phyloP scores from a whole-genome alignment of 2,329 filamentous ascomycete species.

The Periglandula ipomoeae region DNA sequence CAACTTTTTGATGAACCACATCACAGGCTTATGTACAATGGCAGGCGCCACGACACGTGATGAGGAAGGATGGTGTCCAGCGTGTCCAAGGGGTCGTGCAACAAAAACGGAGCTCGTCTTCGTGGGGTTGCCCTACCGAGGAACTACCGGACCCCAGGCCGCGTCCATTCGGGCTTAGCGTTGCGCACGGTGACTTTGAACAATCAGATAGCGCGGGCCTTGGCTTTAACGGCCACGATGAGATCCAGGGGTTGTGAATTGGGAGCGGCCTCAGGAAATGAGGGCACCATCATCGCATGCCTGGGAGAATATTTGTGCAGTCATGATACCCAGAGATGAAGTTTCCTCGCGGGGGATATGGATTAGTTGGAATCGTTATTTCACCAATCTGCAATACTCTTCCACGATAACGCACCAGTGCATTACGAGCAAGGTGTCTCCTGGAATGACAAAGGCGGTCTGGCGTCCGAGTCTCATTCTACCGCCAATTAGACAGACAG shows the following conservation, averaged over 20 bases:
- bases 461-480: neutral
- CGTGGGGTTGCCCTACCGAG: neutral
- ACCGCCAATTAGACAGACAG: neutral
- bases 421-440: too few species aligned
- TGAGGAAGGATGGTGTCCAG: too few species aligned
- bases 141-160: neutral
- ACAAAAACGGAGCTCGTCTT: neutral
- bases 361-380: too few species aligned
- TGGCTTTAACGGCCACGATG: too few species aligned
- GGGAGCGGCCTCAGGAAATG: neutral
- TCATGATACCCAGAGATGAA: too few species aligned
- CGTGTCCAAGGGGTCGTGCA: neutral
- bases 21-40: neutral
- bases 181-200: neutral
- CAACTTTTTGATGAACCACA: too few species aligned
- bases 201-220: conserved; percentile 1
- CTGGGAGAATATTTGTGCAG: too few species aligned
- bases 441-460: neutral
- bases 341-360: too few species aligned
- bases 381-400: neutral
- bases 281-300: too few species aligned
- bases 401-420: neutral
- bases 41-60: neutral
- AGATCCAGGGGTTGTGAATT: neutral
- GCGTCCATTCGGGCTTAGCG: conserved; percentile 1